These are phyloP conservation scores for Irpex sp. DNA, from an alignment of 1,284 basidiomycete species.

Conservation along the genomic window DNA sequence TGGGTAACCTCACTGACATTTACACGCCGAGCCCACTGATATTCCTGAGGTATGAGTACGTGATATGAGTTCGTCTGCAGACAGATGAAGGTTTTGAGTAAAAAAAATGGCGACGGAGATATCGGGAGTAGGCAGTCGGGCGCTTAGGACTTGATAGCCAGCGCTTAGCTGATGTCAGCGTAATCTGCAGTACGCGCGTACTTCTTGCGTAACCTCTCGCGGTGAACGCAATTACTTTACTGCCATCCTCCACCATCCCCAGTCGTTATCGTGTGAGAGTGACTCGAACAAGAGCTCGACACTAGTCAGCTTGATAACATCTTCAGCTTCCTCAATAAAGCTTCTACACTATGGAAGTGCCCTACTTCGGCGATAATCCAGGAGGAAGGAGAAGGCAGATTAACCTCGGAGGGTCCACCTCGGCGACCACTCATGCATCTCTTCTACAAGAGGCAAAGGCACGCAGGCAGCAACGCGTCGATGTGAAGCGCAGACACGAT, in stretches of 20 bases:
- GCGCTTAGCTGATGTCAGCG: background rate
- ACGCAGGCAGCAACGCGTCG: conserved; percentile 51
- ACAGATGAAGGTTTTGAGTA: no score
- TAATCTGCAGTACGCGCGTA: background rate
- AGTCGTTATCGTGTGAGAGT: background rate
- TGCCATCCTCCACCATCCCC: background rate
- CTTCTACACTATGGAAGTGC: conserved; percentile 17
- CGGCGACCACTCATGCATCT: conserved; percentile 41
- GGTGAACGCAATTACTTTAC: background rate
- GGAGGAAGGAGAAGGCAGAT: conserved; percentile 51
- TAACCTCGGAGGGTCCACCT: conserved; percentile 66
- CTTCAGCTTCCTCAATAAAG: background rate
- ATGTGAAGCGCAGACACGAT: conserved; percentile 48
- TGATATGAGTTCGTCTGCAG: no score
- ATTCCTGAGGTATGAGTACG: no score
- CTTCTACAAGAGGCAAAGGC: conserved; percentile 59
- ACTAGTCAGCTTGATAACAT: background rate
- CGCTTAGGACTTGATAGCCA: background rate
- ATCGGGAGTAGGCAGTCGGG: background rate
- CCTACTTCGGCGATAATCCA: conserved; percentile 41
- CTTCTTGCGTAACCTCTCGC: background rate
- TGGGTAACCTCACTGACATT: no score
- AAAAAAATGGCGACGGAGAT: no score
- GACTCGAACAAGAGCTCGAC: background rate
- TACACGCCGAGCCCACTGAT: no score